These are phyloP conservation scores for Camelina laxa DNA, from an alignment of 345 rosid genomes.

Conservation along the genomic window DNA sequence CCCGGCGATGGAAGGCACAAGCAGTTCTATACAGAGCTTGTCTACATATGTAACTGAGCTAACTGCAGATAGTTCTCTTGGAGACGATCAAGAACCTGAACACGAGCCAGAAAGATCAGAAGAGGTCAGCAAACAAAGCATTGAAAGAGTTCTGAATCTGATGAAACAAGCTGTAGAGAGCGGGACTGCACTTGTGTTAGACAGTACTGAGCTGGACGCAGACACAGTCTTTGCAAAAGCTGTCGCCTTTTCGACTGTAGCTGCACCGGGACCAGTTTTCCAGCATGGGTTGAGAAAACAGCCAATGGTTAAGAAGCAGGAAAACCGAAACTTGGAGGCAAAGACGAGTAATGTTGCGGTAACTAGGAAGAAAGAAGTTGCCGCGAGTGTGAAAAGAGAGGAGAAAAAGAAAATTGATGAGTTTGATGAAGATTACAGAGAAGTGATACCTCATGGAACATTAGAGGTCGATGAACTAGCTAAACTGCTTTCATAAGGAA, in stretches of 20 bases:
- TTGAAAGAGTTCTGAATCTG: slow-evolving; percentile 53
- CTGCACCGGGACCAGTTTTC: slow-evolving; percentile 68
- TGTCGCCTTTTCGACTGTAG: slow-evolving; percentile 60
- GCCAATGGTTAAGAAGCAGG: slow-evolving; percentile 43
- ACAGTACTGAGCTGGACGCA: slow-evolving; percentile 56
- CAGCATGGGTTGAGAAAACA: slow-evolving; percentile 50
- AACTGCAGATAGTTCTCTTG: slow-evolving; percentile 12
- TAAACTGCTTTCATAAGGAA: slow-evolving; percentile 61
- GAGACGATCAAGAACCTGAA: slow-evolving; percentile 30
- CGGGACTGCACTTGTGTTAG: slow-evolving; percentile 69
- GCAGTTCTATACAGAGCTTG: slow-evolving; percentile 16
- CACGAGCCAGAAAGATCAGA: slow-evolving; percentile 33
- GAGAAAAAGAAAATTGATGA: slow-evolving; percentile 37
- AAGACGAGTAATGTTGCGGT: slow-evolving; percentile 34
- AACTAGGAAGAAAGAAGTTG: slow-evolving; percentile 2
- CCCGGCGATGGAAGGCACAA: slow-evolving; percentile 9
- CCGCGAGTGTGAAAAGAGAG: slow-evolving; percentile 39
- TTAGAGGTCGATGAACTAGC: slow-evolving; percentile 86
- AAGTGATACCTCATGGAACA: slow-evolving; percentile 60
- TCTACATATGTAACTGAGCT: slow-evolving; percentile 21
- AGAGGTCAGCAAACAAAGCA: slow-evolving; percentile 40
- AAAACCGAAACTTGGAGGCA: slow-evolving; percentile 42
- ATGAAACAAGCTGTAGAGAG: slow-evolving; percentile 73
- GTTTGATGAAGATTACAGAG: slow-evolving; percentile 43
- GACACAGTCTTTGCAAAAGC: slow-evolving; percentile 61